Base-by-base conservation (phyloP, 2,329 filamentous ascomycete species). In the Colletotrichum destructivum region DNA sequence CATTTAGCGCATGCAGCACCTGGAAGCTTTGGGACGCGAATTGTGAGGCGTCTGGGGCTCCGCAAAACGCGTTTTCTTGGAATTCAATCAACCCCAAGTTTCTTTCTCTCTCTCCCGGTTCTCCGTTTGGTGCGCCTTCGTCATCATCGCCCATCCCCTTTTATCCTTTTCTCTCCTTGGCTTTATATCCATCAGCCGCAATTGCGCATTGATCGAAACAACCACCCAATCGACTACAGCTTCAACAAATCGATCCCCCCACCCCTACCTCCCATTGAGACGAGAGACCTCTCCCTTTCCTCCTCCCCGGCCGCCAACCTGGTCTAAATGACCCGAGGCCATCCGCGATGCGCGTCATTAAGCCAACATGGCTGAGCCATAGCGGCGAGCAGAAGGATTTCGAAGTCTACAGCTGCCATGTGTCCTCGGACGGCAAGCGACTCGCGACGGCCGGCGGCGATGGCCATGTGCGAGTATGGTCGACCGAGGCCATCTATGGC, bases 341-440 rank as follows among this genome's bases (percentile, higher is more conserved):
- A 44, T 51, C 60, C 66, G 62, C 61, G 62, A 95, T 96, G 93
- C 92, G 91, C 86, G 90, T 98, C 84, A 94, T 97, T 83, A 98
- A 97, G 90, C 96, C 96, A 77, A 91, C 93, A 81, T 98, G 96
- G 95, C 91, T 98, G 79, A 96, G 93, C 81, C 96, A 98, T 86
- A 95, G 94, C 84, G 95, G 96, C 81, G 96, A 99, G 86, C 94
- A 97, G 82, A 98, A 98, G 81, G 95, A 98, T 81, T 97, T 97
- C 80, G 96, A 99, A 84, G 96, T 98, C 75, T 99, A 98, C 86
- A 98, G 94, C 84, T 98, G 96, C 82, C 94, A 98, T 87, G 91
- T 99, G 75, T 99, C 96, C 38, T 94, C 96, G 16, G 96, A 99
- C 84, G 96, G 96, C 75, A 92, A 91, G 79, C 91, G 96, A 75